Conservation (phyloP, 257 asterid species). For the Fraxinus cuspidata region DNA sequence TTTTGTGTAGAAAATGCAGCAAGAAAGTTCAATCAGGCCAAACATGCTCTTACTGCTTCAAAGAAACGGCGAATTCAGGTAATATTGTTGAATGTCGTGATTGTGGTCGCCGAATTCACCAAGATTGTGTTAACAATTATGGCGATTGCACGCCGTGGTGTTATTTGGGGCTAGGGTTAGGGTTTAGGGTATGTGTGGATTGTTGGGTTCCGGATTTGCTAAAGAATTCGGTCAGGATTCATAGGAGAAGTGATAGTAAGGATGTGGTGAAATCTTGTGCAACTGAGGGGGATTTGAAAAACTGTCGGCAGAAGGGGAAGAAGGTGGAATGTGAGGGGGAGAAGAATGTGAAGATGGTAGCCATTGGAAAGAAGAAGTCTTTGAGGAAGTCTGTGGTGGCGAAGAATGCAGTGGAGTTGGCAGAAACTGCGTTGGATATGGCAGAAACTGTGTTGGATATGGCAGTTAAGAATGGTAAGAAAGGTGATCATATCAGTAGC, state of each 20-base stretch:
- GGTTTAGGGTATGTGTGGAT: conserved; percentile 65
- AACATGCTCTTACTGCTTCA: conserved; percentile 73
- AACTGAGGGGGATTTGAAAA: conserved; percentile 25
- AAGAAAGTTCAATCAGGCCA: conserved; percentile 44
- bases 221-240: conserved; percentile 45
- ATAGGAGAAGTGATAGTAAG: conserved; percentile 36
- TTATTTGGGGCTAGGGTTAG: conserved; percentile 40
- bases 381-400: conserved; percentile 34
- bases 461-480: conserved; percentile 26
- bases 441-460: conserved; percentile 29
- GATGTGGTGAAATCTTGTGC: conserved; percentile 22
- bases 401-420: conserved; percentile 33
- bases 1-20: conserved; percentile 69
- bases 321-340: conserved; percentile 45
- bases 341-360: conserved; percentile 40
- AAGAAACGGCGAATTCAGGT: conserved; percentile 41
- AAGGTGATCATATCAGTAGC: conserved; percentile 28
- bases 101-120: conserved; percentile 61
- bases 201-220: conserved; percentile 90
- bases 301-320: conserved; percentile 29
- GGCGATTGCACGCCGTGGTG: conserved; percentile 70
- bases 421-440: conserved; percentile 16
- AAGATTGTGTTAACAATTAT: conserved; percentile 51
- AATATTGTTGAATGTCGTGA: conserved; percentile 46
- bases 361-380: conserved; percentile 34